A percentile compares a stretch with the other conserved stretches of the same genome.
These are phyloP conservation scores for Polygonum aviculare DNA, from an alignment of 148 eudicot genomes.

Conservation along the genomic window DNA sequence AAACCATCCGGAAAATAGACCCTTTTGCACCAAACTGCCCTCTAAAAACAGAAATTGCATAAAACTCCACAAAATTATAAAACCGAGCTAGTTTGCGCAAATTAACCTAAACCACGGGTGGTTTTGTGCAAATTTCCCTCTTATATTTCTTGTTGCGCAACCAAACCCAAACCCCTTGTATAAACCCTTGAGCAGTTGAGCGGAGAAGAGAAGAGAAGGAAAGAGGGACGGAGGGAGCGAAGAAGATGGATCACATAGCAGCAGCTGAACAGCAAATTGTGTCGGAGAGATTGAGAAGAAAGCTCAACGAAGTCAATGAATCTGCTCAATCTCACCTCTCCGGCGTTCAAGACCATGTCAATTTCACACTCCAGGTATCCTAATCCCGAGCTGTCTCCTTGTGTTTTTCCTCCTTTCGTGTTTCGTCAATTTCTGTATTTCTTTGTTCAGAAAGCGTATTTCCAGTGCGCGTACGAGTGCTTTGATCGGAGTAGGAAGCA, in stretches of 20 bases:
- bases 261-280: slow-evolving; percentile 67
- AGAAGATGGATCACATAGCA: slow-evolving; percentile 46
- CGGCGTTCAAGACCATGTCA: slow-evolving; percentile 74
- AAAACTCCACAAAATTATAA: neutral
- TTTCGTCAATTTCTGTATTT: neutral
- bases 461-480: slow-evolving; percentile 81
- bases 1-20: no score
- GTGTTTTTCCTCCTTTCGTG: neutral
- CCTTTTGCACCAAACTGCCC: no score
- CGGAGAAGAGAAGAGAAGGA: neutral
- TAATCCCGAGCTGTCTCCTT: neutral
- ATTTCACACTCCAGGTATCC: slow-evolving; percentile 81
- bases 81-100: neutral
- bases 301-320: slow-evolving; percentile 62
- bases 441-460: slow-evolving; percentile 58
- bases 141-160: neutral
- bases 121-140: neutral
- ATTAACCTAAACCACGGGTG: neutral
- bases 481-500: slow-evolving; percentile 61
- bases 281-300: slow-evolving; percentile 59
- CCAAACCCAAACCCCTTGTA: neutral
- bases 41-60: no score
- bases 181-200: no score
- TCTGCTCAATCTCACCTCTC: slow-evolving; percentile 72
- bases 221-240: neutral